Percentiles rank a stretch among this genome's conserved stretches.
Conservation (phyloP, 495 filamentous ascomycete species). For the Xylona heveae region DNA sequence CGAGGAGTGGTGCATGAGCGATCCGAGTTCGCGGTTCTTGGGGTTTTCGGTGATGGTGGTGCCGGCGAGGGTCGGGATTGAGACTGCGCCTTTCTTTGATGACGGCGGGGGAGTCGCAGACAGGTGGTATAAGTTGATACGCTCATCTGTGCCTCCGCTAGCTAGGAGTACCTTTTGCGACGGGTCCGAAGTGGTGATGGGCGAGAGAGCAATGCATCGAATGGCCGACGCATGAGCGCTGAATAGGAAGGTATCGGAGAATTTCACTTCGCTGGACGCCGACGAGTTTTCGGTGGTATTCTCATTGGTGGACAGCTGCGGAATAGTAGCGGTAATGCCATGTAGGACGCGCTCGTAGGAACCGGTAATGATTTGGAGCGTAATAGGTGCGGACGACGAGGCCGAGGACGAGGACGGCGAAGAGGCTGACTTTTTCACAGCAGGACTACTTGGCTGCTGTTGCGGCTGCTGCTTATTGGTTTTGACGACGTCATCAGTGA, state of each 20-base stretch:
- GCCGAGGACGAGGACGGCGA: conserved; percentile 1
- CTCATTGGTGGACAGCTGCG: conserved; percentile 10
- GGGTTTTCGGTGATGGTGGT: conserved; percentile 59
- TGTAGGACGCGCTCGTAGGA: conserved; percentile 92
- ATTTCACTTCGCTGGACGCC: conserved; percentile 24
- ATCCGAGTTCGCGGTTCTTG: conserved; percentile 71
- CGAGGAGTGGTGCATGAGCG: conserved; percentile 64
- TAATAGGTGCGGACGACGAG: conserved; percentile 20
- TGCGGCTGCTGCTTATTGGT: too few species aligned
- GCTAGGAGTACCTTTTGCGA: conserved; percentile 65
- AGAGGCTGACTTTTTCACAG: conserved; percentile 9
- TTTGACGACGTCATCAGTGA: conserved; percentile 6
- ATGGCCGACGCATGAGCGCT: conserved; percentile 80
- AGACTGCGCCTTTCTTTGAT: conserved; percentile 21
- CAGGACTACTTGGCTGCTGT: too few species aligned
- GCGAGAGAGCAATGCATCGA: conserved; percentile 73
- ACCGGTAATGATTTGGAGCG: conserved; percentile 74
- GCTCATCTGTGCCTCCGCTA: conserved; percentile 76
- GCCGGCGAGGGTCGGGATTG: conserved; percentile 39
- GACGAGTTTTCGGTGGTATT: conserved; percentile 5
- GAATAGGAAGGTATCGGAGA: conserved; percentile 90
- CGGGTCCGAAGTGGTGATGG: conserved; percentile 35
- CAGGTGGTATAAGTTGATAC: conserved; percentile 83
- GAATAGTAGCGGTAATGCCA: conserved; percentile 61
- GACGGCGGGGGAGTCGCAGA: conserved; percentile 44